Percentiles rank a stretch among this genome's conserved stretches.
Conservation (phyloP, 805 yeast species). For the Hyphopichia homilentoma region DNA sequence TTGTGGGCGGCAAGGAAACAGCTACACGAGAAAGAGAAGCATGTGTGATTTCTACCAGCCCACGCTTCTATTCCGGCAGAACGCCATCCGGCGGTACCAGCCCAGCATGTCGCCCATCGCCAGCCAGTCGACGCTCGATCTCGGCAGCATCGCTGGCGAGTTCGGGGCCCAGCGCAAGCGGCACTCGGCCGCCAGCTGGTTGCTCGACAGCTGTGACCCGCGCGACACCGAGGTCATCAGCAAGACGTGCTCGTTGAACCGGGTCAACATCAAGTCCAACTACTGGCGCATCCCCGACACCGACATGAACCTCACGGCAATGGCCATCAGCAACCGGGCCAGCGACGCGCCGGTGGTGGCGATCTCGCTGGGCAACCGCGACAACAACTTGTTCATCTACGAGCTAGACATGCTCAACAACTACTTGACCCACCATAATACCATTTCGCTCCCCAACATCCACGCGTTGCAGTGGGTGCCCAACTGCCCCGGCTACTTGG, state of each 20-base stretch:
- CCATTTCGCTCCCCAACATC: conserved; percentile 56
- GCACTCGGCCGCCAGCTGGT: conserved; percentile 17
- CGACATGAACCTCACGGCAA: conserved; percentile 42
- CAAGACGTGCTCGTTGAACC: conserved; percentile 39
- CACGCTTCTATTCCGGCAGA: conserved; percentile 38
- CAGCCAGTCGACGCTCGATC: conserved; percentile 8
- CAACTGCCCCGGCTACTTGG: conserved; percentile 33
- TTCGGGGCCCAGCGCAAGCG: conserved; percentile 1
- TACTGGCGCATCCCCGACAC: conserved; percentile 45
- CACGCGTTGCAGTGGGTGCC: conserved; percentile 53
- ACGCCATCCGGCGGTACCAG: conserved; percentile 31
- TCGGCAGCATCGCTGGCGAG: neutral
- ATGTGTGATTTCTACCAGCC: conserved; percentile 38
- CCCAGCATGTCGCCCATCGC: conserved; percentile 20
- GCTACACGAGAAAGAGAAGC: too few relatives aligned
- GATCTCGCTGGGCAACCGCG: conserved; percentile 45
- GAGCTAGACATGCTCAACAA: conserved; percentile 37
- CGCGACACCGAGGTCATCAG: conserved; percentile 32
- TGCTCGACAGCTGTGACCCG: conserved; percentile 21
- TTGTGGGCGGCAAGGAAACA: too few relatives aligned
- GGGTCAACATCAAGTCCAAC: conserved; percentile 39
- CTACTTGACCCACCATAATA: conserved; percentile 52
- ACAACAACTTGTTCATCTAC: conserved; percentile 50
- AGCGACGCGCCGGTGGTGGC: conserved; percentile 41
- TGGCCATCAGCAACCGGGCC: conserved; percentile 23